Evolutionary conservation across 2,329 filamentous ascomycete genomes (phyloP), one percentile per base, ranked within the genome.

Genomic region (Simplicillium aogashimaense): DNA sequence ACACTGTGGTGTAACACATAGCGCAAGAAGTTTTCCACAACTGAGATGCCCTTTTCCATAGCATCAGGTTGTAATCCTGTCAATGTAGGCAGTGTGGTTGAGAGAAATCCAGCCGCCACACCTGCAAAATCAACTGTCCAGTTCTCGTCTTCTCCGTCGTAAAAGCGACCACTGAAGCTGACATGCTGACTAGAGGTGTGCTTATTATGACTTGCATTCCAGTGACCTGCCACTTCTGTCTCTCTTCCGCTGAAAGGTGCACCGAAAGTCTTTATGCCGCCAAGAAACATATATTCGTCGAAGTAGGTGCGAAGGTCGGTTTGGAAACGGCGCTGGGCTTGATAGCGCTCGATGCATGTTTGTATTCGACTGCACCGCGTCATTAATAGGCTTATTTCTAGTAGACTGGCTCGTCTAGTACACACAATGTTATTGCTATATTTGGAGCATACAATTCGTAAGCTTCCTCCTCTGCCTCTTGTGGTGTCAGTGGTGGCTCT

Each of bases 1-100:
- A 94, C 90, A 30, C 84, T 75, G 53, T 97, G 89, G 44, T 83
- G 76, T 9, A 89, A 68, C 1, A 97, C 68, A 49, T 95, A 98
- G 47, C 86, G 85, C 47, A 95, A 76, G 55, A 97, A 97, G 54
- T 92, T 94, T 44, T 78, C 76, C 32, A 95, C 69, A 1, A 94
- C 76, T 29, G 74, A 70, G 15, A 81, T 76, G 3, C 78, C 78
- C 3, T 41, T 39, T n/a, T 72, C 62, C 45, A 88, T 70, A 11
- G 70, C 60, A 0, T 63, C 55, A 13, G 62, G 67, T 11, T 78
- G 72, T 37, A 76, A 74, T 14, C 74, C 68, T 30, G 76, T 74
- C 30, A 75, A 64, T 18, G 64, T 64, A 0, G 75, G 70, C 6
- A 84, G 70, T 3, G 47, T 39, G 8, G 66, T 76, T 58, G 64